Evolutionary conservation across 2,329 filamentous ascomycete genomes (phyloP).

Genomic region (Beauveria sp.): DNA sequence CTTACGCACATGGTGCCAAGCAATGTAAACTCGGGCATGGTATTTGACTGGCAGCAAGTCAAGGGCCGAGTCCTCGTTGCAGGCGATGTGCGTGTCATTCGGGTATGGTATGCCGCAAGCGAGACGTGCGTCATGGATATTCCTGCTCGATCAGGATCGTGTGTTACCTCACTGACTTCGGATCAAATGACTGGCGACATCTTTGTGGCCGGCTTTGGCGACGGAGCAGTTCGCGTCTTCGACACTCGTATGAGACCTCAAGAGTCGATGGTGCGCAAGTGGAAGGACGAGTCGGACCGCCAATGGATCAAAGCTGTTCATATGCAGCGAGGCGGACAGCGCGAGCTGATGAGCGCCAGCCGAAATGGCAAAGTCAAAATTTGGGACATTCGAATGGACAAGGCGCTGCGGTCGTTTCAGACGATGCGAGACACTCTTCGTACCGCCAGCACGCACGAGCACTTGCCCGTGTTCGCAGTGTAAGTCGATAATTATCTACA

Average conservation of each 20-base stretch:
- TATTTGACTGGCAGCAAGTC: conserved; percentile 99
- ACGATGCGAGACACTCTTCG: conserved; percentile 72
- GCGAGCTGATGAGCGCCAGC: conserved; percentile 84
- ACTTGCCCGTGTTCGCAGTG: conserved; percentile 91
- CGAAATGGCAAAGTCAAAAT: conserved; percentile 89
- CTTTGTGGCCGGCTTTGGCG: conserved; percentile 93
- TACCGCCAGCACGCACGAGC: conserved; percentile 88
- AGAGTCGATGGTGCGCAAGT: conserved; percentile 90
- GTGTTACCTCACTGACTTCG: conserved; percentile 90
- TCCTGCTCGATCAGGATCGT: conserved; percentile 86
- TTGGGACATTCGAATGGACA: conserved; percentile 91
- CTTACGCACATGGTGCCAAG: conserved; percentile 89
- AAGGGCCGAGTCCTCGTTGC: conserved; percentile 91
- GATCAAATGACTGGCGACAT: conserved; percentile 97
- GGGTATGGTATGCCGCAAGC: conserved; percentile 90
- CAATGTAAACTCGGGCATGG: conserved; percentile 89
- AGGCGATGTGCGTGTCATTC: conserved; percentile 89
- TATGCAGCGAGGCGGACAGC: conserved; percentile 89
- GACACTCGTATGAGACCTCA: conserved; percentile 78
- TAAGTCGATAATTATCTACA: conserved; percentile 42
- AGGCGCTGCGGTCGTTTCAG: conserved; percentile 63
- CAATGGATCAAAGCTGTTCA: conserved; percentile 96
- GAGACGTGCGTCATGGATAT: conserved; percentile 94
- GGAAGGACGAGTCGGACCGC: conserved; percentile 78
- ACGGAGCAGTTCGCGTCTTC: conserved; percentile 89